Base-by-base conservation (phyloP, 768 basidiomycete species). In the Phaeotremella fagi region DNA sequence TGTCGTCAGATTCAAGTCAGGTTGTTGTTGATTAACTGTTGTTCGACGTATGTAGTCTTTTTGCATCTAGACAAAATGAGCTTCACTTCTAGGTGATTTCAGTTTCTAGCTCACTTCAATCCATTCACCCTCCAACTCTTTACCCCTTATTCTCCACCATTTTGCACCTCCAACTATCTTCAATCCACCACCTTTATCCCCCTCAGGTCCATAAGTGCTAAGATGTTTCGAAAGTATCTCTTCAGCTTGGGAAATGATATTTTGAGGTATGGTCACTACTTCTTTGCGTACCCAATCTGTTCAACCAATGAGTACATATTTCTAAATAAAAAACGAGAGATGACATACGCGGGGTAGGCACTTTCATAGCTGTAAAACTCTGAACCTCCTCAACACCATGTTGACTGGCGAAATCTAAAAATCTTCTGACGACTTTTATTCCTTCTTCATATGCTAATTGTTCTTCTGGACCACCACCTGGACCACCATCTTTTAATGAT, bases 331-430 rank as follows among this genome's bases (percentile, higher is more conserved):
- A 50, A 20, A 11, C n/a, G 11, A n/a, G 15, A 16, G 11, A 25
- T 12, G 2, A 61, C 64, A 57, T 48, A 70, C 68, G 54, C 0
- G 75, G 71, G 3, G 54, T 66, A 24, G 66, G 68, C 14, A 74
- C 63, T 38, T 61, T 47, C 64, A 64, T 66, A 7, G 70, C 73
- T 11, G 73, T 75, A 49, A 75, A 75, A 6, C 60, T 57, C 54
- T 76, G 75, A 9, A 75, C 61, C 33, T 76, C 74, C 50, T 70
- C 71, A 2, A 76, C 65, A 3, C 72, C 68, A 53, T 74, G 72
- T 43, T 60, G 65, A 42, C 71, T 66, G 1, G 73, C 68, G 47
- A 68, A 74, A 4, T 67, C 67, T 14, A 76, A 54, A 48, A 76
- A 76, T 23, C 65, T 47, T 27, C 68, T 53, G 20, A 75, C 66